Evolutionary conservation across 371 early-diverging fungal genomes (phyloP).

Genomic region (Haplosporangium sp.): DNA sequence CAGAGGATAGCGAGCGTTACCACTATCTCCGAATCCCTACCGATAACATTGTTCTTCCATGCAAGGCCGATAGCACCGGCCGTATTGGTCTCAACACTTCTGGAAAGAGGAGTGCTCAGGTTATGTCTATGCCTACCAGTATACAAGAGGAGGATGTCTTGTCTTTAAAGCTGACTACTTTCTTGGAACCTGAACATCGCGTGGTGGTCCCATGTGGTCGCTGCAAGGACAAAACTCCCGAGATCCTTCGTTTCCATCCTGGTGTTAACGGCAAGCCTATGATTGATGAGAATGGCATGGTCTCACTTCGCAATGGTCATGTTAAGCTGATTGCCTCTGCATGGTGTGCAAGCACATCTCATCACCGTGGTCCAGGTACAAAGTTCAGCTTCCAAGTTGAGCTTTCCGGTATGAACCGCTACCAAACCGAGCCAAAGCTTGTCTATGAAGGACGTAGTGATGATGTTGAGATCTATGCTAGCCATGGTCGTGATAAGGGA

Average conservation of each 20-base stretch:
- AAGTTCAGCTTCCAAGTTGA: conserved; percentile 50
- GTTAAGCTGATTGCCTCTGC: conserved; percentile 52
- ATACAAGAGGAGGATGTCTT: conserved; percentile 50
- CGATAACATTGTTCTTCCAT: conserved; percentile 50
- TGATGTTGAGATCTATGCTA: conserved; percentile 52
- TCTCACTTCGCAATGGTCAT: conserved; percentile 39
- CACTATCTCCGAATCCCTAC: conserved; percentile 49
- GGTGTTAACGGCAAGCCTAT: conserved; percentile 54
- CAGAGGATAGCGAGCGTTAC: conserved; percentile 38
- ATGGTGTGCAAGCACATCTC: conserved; percentile 50
- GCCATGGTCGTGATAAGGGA: conserved; percentile 47
- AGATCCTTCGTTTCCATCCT: conserved; percentile 48
- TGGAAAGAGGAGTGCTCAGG: conserved; percentile 38
- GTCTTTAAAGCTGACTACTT: conserved; percentile 38
- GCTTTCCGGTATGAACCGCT: conserved; percentile 26
- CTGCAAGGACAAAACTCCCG: conserved; percentile 52
- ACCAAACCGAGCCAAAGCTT: conserved; percentile 22
- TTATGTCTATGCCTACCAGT: conserved; percentile 38
- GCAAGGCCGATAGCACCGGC: conserved; percentile 34
- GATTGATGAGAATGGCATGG: conserved; percentile 55
- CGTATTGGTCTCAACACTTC: conserved; percentile 38
- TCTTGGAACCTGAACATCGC: conserved; percentile 48
- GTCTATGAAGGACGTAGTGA: conserved; percentile 48
- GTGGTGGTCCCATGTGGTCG: conserved; percentile 47
- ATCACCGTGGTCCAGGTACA: conserved; percentile 51